Base-by-base conservation (phyloP, 805 yeast genomes). In the Candida argentea region DNA sequence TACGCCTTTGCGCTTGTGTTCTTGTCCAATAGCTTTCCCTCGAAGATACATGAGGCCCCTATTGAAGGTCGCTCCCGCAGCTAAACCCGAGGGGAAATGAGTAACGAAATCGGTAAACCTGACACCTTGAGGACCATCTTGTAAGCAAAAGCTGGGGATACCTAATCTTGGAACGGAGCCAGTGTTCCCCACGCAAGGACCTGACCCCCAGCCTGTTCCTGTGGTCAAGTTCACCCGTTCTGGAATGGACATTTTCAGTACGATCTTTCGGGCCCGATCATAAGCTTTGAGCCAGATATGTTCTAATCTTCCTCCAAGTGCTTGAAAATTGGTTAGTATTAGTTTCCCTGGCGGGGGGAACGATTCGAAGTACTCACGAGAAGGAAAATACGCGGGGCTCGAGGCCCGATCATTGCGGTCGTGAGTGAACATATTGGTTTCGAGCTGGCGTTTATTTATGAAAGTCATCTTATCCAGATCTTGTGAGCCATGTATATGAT, bases 211-310 rank as follows among this genome's bases (percentile, higher is more conserved):
- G 12, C 76, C 76, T 9, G 73, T 70, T 11, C 80, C 81, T 3
- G 78, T 68, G 5, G 80, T 74, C 27, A 74, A 48, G 42, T 74
- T 74, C 16, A 71, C 77, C 38, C 73, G 74, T 42, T 75, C 82
- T 11, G 62, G 50, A 21, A 67, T 61, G 4, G 77, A 58, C 71
- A 75, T 66, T 35, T 65, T 67, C 30, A 66, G 65, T 11, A 73
- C 78, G 17, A 73, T 44, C 31, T 59, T 65, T 34, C 70, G 52
- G 2, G 80, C 81, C 30, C 66, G 66, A 11, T 59, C 65, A 43
- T 62, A 73, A 2, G 81, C 80, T 10, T 56, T 60, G 34, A 60
- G 67, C 83, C 82, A 75, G 11, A 62, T 63, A 25, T 55, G 55
- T 24, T 61, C 67, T 13, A 68, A 37, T 31, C 73, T 51, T 5